Percentiles rank a stretch among this genome's conserved stretches.
phyloP scores from a whole-genome alignment of 495 filamentous ascomycete species.

The Hypoxylon lenormandii region DNA sequence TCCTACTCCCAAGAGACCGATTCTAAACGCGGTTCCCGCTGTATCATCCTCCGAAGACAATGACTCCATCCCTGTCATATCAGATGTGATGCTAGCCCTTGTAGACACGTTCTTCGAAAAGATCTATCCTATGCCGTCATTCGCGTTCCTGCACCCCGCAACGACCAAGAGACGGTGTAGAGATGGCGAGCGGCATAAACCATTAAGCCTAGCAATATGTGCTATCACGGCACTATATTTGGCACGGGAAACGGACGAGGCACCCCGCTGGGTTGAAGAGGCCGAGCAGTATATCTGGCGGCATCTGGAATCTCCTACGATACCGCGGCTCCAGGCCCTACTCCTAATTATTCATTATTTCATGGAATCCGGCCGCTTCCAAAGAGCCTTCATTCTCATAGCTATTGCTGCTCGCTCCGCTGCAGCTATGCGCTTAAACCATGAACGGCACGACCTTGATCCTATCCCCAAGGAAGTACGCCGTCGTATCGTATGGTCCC shows the following conservation, averaged over 20 bases:
- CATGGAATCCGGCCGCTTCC: constrained; percentile 38
- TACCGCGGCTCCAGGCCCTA: constrained; percentile 34
- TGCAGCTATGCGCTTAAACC: constrained; percentile 38
- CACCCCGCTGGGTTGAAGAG: constrained; percentile 20
- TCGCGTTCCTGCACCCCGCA: constrained; percentile 33
- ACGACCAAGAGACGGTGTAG: constrained; percentile 28
- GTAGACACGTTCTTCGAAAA: constrained; percentile 35
- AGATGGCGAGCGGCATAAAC: constrained; percentile 17
- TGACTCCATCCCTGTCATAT: background rate
- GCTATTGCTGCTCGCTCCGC: constrained; percentile 33
- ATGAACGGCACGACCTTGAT: constrained; percentile 32
- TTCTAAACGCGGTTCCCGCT: background rate
- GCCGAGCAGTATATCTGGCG: constrained; percentile 33
- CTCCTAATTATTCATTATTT: constrained; percentile 30
- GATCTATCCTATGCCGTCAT: constrained; percentile 32
- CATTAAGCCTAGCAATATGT: constrained; percentile 25
- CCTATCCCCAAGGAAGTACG: constrained; percentile 26
- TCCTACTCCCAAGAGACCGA: constrained; percentile 22
- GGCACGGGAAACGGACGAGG: background rate
- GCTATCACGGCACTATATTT: constrained; percentile 15
- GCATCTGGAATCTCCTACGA: constrained; percentile 26
- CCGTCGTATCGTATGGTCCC: constrained; percentile 33
- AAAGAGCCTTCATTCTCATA: constrained; percentile 37
- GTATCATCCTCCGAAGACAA: constrained; percentile 3
- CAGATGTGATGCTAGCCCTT: constrained; percentile 14